Evolutionary conservation across 805 yeast genomes (phyloP), one percentile per base, ranked within the genome.

Genomic region (Millerozyma miso): DNA sequence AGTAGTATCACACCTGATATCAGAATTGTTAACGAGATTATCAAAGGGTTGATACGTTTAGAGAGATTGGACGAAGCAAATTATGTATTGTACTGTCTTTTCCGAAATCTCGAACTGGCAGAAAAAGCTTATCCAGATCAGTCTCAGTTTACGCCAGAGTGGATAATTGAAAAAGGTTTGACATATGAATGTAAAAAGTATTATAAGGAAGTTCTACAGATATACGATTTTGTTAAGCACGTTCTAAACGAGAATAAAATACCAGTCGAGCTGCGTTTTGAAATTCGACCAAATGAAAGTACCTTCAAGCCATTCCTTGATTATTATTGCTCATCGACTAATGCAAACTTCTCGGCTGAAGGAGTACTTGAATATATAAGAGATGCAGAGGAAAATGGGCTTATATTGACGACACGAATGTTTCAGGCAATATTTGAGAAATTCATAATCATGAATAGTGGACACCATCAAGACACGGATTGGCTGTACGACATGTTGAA

Each of bases 321-420:
- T 31, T 19, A 46, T 31, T 49, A 50, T 44, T 49, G 58, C 40
- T 32, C 36, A 8, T 23, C 44, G 19, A 19, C 32, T 34, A 19
- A 37, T 14, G n/a, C 19, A 16, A 17, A 48, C 2, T 35, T 40
- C 1, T 23, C 45, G 12, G 51, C 56, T 23, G 41, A 41, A 12
- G 43, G 48, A 15, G 42, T 53, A 12, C n/a, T 36, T 10, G 33
- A 39, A 4, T 31, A 60, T 3, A 35, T 63, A 10, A 37, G 44
- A 16, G 40, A 48, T 16, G 54, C 58, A 50, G 60, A 58, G 19
- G 35, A 39, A 4, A 37, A 50, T 36, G 46, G 47, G n/a, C 39
- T 67, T 8, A 72, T 72, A 1, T 41, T 61, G 8, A 59, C 69
- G n/a, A 60, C 65, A 7, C 54, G 60, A 26, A 48, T 56, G n/a